These are phyloP conservation scores for Backusella circina DNA, from an alignment of 192 early-diverging fungal species.

Conservation along the genomic window DNA sequence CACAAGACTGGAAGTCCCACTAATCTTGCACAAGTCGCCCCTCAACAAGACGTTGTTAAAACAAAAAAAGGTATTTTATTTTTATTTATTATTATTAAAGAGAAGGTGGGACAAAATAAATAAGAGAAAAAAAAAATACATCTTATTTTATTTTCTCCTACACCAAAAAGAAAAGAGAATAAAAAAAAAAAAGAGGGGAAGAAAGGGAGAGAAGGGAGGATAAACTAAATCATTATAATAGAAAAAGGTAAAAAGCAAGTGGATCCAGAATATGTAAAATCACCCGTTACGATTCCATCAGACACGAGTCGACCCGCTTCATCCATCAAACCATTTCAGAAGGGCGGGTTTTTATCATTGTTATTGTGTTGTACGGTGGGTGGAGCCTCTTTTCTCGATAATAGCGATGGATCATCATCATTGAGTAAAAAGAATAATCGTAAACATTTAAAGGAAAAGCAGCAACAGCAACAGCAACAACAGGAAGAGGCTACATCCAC, in stretches of 20 bases:
- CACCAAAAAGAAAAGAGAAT: background rate
- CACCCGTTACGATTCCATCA: conserved; percentile 4
- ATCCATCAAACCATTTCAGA: conserved; percentile 9
- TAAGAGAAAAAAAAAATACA: background rate
- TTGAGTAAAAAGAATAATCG: background rate
- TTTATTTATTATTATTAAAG: background rate
- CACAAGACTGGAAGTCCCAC: background rate
- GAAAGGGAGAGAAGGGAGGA: background rate
- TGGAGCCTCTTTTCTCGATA: conserved; percentile 12
- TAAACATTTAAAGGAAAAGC: background rate
- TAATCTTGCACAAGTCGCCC: conserved; percentile 17
- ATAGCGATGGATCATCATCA: conserved; percentile 9
- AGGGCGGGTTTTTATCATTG: conserved; percentile 19
- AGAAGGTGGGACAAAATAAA: conserved; percentile 8
- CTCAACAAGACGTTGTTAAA: conserved; percentile 1
- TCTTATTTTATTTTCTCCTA: background rate
- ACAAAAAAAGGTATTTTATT: conserved; percentile 2
- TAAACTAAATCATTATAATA: background rate
- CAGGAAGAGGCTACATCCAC: background rate
- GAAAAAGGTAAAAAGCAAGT: conserved; percentile 10
- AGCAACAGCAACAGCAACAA: background rate
- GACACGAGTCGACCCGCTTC: conserved; percentile 3
- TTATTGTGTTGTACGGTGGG: conserved; percentile 22
- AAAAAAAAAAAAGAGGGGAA: background rate
- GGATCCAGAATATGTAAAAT: conserved; percentile 16